Evolutionary conservation across 2,329 filamentous ascomycete genomes (phyloP).

Genomic region (Ophiostoma novo-ulmi): DNA sequence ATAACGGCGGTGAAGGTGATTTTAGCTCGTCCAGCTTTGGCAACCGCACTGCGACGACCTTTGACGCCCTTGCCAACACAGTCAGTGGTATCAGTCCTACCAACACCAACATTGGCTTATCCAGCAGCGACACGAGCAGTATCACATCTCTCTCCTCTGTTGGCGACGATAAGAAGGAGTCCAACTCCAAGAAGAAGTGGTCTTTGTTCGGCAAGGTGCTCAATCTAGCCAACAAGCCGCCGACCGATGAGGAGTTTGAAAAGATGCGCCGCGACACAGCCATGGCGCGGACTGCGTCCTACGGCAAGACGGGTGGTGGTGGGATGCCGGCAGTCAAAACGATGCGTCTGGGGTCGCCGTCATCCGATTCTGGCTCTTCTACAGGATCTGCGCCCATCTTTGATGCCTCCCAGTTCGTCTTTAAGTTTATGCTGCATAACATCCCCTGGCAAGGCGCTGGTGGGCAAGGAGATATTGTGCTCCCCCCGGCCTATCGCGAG

Average conservation of each 20-base stretch:
- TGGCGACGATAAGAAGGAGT: slow-evolving; percentile 28
- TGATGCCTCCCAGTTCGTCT: slow-evolving; percentile 57
- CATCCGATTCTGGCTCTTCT: slow-evolving; percentile 48
- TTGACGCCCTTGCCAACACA: slow-evolving; percentile 22
- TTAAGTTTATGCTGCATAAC: slow-evolving; percentile 66
- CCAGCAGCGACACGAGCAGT: slow-evolving; percentile 27
- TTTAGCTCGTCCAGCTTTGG: background rate
- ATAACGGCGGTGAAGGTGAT: background rate
- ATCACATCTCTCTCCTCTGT: background rate
- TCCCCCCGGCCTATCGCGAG: slow-evolving; percentile 49
- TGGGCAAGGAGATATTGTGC: slow-evolving; percentile 44
- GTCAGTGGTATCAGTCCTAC: slow-evolving; percentile 12
- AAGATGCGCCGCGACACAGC: slow-evolving; percentile 47
- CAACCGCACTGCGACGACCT: slow-evolving; percentile 17
- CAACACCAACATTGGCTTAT: background rate
- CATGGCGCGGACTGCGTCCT: slow-evolving; percentile 35
- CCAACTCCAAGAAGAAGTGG: slow-evolving; percentile 53
- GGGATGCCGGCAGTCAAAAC: slow-evolving; percentile 38
- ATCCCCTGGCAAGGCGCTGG: slow-evolving; percentile 32
- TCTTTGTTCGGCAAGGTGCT: slow-evolving; percentile 61
- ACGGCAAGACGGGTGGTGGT: background rate
- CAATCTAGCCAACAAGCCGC: slow-evolving; percentile 36
- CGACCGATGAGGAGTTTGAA: slow-evolving; percentile 45
- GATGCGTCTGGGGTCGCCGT: slow-evolving; percentile 34
- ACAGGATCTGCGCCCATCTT: slow-evolving; percentile 51